These are phyloP conservation scores for Mytilinidion resinicola DNA, from an alignment of 495 filamentous ascomycete species.

Conservation along the genomic window DNA sequence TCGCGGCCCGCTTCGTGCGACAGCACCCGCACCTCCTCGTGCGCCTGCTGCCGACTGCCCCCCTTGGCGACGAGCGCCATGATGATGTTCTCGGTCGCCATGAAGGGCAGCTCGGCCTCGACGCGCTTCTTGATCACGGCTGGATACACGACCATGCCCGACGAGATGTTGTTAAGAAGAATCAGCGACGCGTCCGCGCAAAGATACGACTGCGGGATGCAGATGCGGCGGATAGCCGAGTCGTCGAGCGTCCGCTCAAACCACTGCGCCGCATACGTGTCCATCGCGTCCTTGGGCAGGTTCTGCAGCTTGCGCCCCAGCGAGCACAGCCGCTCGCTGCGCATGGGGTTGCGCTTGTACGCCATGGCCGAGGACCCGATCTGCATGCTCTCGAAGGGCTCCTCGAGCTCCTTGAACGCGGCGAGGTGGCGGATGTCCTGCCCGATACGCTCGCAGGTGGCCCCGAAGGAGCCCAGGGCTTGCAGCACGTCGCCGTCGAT, in stretches of 20 bases:
- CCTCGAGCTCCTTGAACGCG: slow-evolving; percentile 75
- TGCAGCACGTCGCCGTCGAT: slow-evolving; percentile 77
- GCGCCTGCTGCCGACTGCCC: slow-evolving; percentile 77
- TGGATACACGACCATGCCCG: slow-evolving; percentile 82
- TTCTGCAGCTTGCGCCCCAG: slow-evolving; percentile 66
- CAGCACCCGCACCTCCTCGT: slow-evolving; percentile 82
- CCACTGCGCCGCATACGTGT: slow-evolving; percentile 83
- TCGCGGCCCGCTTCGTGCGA: slow-evolving; percentile 74
- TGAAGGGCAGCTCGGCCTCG: slow-evolving; percentile 65
- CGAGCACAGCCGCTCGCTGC: slow-evolving; percentile 74
- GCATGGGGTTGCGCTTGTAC: slow-evolving; percentile 91
- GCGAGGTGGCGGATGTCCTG: slow-evolving; percentile 77
- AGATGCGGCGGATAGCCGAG: slow-evolving; percentile 60
- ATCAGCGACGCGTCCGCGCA: slow-evolving; percentile 76
- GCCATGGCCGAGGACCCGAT: slow-evolving; percentile 53
- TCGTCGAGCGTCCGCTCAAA: slow-evolving; percentile 60
- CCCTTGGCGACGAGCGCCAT: slow-evolving; percentile 77
- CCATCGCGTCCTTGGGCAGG: slow-evolving; percentile 59
- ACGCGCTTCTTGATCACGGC: slow-evolving; percentile 63
- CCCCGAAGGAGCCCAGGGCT: slow-evolving; percentile 74
- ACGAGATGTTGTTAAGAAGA: slow-evolving; percentile 73
- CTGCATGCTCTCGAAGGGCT: slow-evolving; percentile 81
- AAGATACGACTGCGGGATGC: slow-evolving; percentile 76
- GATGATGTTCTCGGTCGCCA: slow-evolving; percentile 57
- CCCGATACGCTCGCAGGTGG: slow-evolving; percentile 69